These are phyloP conservation scores for Asterionellopsis glacialis DNA, from an alignment of 108 stramenopile species.

Conservation along the genomic window DNA sequence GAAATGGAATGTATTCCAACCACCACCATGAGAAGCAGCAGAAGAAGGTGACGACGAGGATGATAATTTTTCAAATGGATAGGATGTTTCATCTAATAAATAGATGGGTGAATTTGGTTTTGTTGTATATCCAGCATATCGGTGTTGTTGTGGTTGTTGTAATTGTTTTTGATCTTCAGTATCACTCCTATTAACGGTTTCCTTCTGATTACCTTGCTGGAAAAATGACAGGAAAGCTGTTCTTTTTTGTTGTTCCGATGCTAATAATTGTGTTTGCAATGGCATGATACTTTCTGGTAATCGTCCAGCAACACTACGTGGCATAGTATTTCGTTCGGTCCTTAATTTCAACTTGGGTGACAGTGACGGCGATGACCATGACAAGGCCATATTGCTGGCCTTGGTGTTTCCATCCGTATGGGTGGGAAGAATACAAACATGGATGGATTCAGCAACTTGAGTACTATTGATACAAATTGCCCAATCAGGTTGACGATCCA, in stretches of 20 bases:
- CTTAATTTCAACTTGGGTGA: neutral
- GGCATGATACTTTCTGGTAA: constrained; percentile 74
- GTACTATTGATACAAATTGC: constrained; percentile 25
- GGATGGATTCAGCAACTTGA: neutral
- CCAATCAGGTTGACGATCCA: constrained; percentile 67
- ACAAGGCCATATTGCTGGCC: neutral
- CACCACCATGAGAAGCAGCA: neutral
- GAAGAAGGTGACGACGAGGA: too few relatives aligned
- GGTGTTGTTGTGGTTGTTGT: neutral
- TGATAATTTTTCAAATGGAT: constrained; percentile 48
- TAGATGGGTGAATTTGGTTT: constrained; percentile 55
- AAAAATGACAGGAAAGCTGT: constrained; percentile 50
- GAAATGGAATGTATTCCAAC: constrained; percentile 62
- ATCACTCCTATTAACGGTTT: too few relatives aligned
- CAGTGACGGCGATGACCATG: too few relatives aligned
- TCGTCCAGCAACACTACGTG: constrained; percentile 43
- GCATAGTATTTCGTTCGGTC: constrained; percentile 37
- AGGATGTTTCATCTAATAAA: constrained; percentile 50
- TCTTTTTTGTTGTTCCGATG: constrained; percentile 57
- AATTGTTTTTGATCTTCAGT: too few relatives aligned
- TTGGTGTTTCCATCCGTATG: neutral
- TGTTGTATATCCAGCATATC: constrained; percentile 57
- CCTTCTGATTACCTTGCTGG: constrained; percentile 14
- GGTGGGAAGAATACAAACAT: neutral
- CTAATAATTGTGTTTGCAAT: constrained; percentile 49